phyloP scores from a whole-genome alignment of 495 filamentous ascomycete species.

The Neurospora sp. region DNA sequence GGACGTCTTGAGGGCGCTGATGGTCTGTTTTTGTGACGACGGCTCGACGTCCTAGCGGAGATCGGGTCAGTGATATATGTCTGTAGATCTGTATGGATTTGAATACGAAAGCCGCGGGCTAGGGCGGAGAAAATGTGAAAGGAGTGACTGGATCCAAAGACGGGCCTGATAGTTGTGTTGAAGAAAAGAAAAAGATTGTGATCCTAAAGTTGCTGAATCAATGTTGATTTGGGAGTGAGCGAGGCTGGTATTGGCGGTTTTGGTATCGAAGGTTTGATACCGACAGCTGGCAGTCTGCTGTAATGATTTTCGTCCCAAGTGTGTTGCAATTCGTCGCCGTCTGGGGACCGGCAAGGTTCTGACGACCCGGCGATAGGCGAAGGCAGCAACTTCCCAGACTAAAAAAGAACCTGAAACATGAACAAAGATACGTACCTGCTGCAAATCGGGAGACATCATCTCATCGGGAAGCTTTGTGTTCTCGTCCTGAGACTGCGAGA shows the following conservation, averaged over 20 bases:
- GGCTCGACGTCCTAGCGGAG: not conserved
- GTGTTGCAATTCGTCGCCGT: not conserved
- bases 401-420: not conserved
- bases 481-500: constrained; percentile 29
- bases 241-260: not conserved
- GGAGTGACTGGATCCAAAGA: not conserved
- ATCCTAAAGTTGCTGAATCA: not conserved
- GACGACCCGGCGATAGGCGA: not conserved
- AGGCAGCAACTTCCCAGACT: not conserved
- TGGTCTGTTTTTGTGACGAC: constrained; percentile 30
- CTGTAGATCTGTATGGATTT: not conserved
- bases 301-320: not conserved
- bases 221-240: not conserved
- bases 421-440: not conserved
- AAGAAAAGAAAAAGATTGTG: not conserved
- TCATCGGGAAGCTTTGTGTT: constrained; percentile 26
- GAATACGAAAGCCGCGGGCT: not conserved
- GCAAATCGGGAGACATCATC: not conserved
- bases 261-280: not conserved
- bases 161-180: not conserved
- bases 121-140: not conserved
- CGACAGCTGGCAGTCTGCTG: not conserved
- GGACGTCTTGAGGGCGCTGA: constrained; percentile 33
- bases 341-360: not conserved
- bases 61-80: not conserved